phyloP scores from a whole-genome alignment of 257 asterid genomes.

The Primulina eburnea region DNA sequence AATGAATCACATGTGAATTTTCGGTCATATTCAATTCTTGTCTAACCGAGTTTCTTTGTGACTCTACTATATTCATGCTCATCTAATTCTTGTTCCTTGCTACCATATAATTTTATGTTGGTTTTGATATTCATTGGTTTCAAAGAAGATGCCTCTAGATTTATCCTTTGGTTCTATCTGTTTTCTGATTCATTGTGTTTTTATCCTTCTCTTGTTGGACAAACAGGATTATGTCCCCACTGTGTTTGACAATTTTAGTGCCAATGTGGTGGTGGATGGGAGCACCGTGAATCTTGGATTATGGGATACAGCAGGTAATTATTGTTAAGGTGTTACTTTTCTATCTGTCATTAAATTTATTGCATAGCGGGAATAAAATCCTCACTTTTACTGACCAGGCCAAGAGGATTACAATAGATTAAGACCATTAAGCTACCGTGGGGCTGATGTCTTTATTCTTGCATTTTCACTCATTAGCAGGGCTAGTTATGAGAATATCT shows the following conservation, averaged over 20 bases:
- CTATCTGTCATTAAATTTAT: not conserved
- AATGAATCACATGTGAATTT: too few relatives aligned
- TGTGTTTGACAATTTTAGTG: slow-evolving; percentile 17
- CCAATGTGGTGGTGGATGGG: slow-evolving; percentile 20
- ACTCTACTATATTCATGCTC: too few relatives aligned
- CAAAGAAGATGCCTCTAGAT: not conserved
- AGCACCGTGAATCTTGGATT: slow-evolving; percentile 15
- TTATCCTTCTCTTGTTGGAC: not conserved
- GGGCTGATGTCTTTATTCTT: slow-evolving; percentile 32
- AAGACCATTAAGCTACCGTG: slow-evolving; percentile 34
- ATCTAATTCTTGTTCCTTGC: too few relatives aligned
- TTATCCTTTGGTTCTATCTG: not conserved
- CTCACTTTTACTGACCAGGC: slow-evolving; percentile 13
- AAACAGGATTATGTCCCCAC: slow-evolving; percentile 19
- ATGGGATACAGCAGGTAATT: slow-evolving; percentile 18
- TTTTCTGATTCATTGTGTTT: not conserved
- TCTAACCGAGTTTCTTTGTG: not conserved
- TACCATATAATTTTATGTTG: not conserved
- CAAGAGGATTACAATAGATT: slow-evolving; percentile 34
- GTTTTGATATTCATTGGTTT: not conserved
- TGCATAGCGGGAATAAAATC: not conserved
- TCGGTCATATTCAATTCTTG: too few relatives aligned
- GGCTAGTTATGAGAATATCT: slow-evolving; percentile 33
- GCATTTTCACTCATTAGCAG: slow-evolving; percentile 33
- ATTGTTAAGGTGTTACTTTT: not conserved